Percentiles rank a stretch among this genome's conserved stretches.
Conservation (phyloP, 345 rosid genomes). For the Eucalyptus cladocalyx region DNA sequence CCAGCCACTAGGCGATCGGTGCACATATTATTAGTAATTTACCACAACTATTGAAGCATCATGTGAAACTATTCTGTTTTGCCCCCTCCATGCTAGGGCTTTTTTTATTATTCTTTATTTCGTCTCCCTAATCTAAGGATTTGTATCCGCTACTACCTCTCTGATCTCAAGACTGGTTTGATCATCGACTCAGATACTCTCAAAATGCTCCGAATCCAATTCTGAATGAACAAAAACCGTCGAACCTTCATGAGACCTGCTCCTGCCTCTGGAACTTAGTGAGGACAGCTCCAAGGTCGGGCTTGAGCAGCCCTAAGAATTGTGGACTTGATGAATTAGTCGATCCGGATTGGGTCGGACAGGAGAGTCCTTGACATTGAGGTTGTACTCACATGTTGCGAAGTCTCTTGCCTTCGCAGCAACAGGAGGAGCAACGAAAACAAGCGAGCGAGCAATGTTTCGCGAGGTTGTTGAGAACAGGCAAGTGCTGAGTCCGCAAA, state of each 20-base stretch:
- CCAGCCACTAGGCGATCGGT: background rate
- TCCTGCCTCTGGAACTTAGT: slow-evolving; percentile 82
- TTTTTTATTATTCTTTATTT: background rate
- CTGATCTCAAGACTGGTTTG: background rate
- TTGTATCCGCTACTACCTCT: background rate
- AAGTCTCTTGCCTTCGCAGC: background rate
- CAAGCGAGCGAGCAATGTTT: background rate
- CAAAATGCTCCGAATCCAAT: background rate
- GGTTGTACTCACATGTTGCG: slow-evolving; percentile 15
- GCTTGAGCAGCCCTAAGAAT: slow-evolving; percentile 69
- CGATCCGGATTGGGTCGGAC: slow-evolving; percentile 31
- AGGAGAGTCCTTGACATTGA: slow-evolving; percentile 33
- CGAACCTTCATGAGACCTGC: slow-evolving; percentile 72
- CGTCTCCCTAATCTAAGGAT: background rate
- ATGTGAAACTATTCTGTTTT: background rate
- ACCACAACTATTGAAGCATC: background rate
- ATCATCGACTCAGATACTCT: background rate
- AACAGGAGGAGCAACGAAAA: background rate
- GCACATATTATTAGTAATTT: background rate
- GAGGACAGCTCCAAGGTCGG: slow-evolving; percentile 70
- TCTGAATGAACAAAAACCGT: background rate
- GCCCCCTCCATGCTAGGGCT: background rate
- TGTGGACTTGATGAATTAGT: slow-evolving; percentile 42
- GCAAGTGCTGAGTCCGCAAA: background rate
- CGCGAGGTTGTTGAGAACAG: background rate